Conservation (phyloP, 73 alveolate species). For the Durusdinium trenchii region DNA sequence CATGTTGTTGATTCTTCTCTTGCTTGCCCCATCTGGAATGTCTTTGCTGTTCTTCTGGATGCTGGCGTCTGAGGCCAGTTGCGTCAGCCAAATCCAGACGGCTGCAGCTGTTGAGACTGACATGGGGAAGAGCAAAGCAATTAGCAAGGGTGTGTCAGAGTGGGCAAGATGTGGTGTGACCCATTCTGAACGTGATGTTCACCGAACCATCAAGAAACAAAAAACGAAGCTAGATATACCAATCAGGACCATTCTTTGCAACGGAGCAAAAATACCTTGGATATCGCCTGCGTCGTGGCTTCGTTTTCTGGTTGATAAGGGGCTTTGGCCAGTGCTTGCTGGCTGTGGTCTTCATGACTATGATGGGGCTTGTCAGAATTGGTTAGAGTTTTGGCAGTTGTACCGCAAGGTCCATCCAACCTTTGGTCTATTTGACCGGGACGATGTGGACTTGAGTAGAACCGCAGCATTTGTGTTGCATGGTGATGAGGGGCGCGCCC, state of each 20-base stretch:
- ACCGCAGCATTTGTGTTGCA: background rate
- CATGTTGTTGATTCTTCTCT: no score
- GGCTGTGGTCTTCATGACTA: background rate
- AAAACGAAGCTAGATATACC: background rate
- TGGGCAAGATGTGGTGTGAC: background rate
- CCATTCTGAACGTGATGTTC: background rate
- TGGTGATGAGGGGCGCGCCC: background rate
- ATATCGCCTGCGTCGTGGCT: background rate
- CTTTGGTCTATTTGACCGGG: background rate
- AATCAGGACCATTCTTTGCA: background rate
- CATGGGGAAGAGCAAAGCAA: background rate
- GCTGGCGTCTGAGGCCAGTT: slow-evolving; percentile 51
- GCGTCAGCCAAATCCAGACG: background rate
- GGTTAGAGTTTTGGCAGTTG: background rate
- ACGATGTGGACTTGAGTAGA: background rate
- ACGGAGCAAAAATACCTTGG: background rate
- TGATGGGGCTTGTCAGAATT: background rate
- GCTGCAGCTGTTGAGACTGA: background rate
- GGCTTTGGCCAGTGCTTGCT: background rate
- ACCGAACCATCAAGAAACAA: background rate
- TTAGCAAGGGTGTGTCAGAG: background rate
- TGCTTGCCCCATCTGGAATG: background rate
- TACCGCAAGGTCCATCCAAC: background rate
- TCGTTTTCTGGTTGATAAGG: background rate
- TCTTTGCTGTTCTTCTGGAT: no score